A percentile compares a stretch with the other conserved stretches of the same genome.
phyloP scores from a whole-genome alignment of 345 rosid genomes.

The Pseudoturritis turrita region DNA sequence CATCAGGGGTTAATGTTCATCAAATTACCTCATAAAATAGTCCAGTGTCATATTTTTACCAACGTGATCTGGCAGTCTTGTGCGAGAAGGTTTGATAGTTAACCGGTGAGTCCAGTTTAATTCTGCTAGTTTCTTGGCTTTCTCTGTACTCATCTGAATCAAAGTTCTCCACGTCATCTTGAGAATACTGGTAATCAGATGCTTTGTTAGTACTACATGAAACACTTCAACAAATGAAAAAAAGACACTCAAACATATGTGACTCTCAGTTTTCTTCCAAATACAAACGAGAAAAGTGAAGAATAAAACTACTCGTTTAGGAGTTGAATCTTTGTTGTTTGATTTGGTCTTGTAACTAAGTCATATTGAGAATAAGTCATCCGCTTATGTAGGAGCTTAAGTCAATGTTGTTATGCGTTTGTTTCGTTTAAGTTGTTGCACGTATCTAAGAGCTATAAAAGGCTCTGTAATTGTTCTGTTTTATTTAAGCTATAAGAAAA shows the following conservation, averaged over 20 bases:
- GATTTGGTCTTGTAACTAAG: too few relatives aligned
- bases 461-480: too few relatives aligned
- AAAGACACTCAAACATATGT: not conserved
- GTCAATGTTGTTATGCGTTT: too few relatives aligned
- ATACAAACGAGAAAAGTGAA: constrained; percentile 25
- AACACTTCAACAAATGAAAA: not conserved
- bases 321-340: too few relatives aligned
- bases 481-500: too few relatives aligned
- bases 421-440: too few relatives aligned
- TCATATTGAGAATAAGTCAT: too few relatives aligned
- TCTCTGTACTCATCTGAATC: constrained; percentile 8
- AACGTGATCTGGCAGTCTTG: constrained; percentile 42
- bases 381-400: too few relatives aligned
- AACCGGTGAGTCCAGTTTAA: constrained; percentile 17
- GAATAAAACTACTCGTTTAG: too few relatives aligned
- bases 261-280: not conserved
- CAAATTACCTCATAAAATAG: constrained; percentile 71
- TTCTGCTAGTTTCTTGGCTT: not conserved
- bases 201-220: not conserved
- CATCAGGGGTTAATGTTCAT: too few relatives aligned
- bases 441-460: too few relatives aligned
- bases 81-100: constrained; percentile 59
- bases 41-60: constrained; percentile 70
- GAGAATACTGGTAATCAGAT: not conserved
- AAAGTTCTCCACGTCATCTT: not conserved